These are phyloP conservation scores for Xerocomellus intermedius DNA, from an alignment of 768 basidiomycete species.

Conservation along the genomic window DNA sequence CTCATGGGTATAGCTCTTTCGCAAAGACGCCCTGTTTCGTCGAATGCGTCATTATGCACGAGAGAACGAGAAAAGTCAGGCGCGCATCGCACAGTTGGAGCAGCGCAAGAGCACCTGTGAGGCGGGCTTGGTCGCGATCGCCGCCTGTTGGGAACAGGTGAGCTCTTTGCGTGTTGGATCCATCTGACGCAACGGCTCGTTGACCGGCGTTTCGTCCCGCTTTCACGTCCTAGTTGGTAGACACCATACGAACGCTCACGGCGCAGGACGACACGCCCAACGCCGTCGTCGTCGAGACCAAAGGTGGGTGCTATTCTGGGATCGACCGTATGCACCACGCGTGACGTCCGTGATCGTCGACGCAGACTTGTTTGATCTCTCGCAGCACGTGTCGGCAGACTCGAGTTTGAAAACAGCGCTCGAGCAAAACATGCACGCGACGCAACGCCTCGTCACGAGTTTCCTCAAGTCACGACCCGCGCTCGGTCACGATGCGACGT, in stretches of 20 bases:
- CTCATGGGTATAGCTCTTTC: constrained; percentile 55
- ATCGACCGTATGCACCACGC: not conserved
- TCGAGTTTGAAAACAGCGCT: constrained; percentile 41
- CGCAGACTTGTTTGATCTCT: constrained; percentile 33
- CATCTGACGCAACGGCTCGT: not conserved
- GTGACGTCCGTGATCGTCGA: not conserved
- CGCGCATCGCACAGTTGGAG: constrained; percentile 63
- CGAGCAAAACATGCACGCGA: constrained; percentile 54
- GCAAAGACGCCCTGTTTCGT: constrained; percentile 83
- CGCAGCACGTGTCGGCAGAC: constrained; percentile 32
- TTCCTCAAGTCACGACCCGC: constrained; percentile 44
- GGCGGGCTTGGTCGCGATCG: constrained; percentile 68
- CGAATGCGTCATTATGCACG: constrained; percentile 82
- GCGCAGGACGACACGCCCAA: constrained; percentile 49
- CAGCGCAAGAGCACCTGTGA: constrained; percentile 64
- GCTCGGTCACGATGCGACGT: constrained; percentile 39
- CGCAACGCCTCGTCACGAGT: constrained; percentile 55
- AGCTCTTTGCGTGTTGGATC: constrained; percentile 3
- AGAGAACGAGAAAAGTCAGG: constrained; percentile 64
- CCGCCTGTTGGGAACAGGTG: constrained; percentile 82
- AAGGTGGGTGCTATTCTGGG: constrained; percentile 32
- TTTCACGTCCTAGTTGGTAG: constrained; percentile 51
- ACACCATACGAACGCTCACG: constrained; percentile 61
- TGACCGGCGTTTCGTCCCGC: not conserved
- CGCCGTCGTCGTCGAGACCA: constrained; percentile 37